A percentile compares a stretch with the other conserved stretches of the same genome.
Evolutionary conservation across 257 asterid species (phyloP).

Genomic region (Solanum pennellii): DNA sequence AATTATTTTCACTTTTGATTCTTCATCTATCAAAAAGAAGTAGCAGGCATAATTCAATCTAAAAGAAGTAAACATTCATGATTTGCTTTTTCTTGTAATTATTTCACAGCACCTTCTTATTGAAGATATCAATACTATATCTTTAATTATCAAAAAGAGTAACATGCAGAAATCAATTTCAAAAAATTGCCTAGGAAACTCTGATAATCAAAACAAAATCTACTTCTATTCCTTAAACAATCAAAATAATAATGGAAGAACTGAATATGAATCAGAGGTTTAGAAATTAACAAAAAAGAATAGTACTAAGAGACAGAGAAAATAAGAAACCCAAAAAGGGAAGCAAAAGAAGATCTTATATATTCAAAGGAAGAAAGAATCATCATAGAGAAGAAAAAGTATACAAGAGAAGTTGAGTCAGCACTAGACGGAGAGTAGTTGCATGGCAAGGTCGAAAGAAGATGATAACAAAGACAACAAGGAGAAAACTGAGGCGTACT

Average conservation of each 20-base stretch:
- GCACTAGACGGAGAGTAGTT: not conserved
- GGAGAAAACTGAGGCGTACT: not conserved
- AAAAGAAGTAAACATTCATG: not conserved
- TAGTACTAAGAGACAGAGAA: not conserved
- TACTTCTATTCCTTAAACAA: not conserved
- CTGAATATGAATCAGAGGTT: not conserved
- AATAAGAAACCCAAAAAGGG: not conserved
- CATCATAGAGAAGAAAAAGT: not conserved
- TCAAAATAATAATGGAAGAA: not conserved
- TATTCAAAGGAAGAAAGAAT: not conserved
- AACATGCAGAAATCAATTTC: not conserved
- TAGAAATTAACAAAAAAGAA: not conserved
- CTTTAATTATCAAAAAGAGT: not conserved
- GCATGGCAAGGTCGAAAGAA: not conserved
- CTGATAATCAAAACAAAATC: not conserved
- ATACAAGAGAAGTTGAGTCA: not conserved
- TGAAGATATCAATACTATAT: not conserved
- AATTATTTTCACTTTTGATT: not conserved
- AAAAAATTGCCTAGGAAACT: not conserved
- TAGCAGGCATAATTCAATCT: not conserved
- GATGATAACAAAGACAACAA: not conserved
- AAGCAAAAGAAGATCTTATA: not conserved
- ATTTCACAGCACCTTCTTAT: not conserved
- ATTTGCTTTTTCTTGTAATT: not conserved
- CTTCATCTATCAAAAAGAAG: not conserved